Evolutionary conservation across 805 yeast genomes (phyloP).

Genomic region (Candida yuanshanica): DNA sequence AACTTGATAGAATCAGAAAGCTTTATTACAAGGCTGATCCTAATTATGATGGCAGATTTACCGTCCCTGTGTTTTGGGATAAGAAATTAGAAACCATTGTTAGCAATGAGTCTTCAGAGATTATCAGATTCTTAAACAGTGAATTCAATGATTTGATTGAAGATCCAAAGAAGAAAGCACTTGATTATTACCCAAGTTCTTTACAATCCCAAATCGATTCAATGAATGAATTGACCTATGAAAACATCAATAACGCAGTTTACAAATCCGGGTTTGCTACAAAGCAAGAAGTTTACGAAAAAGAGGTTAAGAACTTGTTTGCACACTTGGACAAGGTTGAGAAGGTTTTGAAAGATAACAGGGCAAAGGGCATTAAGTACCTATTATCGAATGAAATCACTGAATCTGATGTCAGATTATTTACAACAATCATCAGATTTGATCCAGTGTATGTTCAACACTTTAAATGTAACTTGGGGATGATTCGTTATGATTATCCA

Average conservation of each 20-base stretch:
- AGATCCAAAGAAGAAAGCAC: slow-evolving; percentile 38
- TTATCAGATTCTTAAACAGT: slow-evolving; percentile 75
- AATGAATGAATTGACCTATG: slow-evolving; percentile 76
- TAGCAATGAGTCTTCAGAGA: slow-evolving; percentile 86
- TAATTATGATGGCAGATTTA: slow-evolving; percentile 73
- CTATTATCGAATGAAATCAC: slow-evolving; percentile 65
- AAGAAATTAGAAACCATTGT: slow-evolving; percentile 77
- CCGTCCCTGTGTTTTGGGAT: slow-evolving; percentile 95
- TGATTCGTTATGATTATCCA: slow-evolving; percentile 78
- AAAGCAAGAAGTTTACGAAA: slow-evolving; percentile 74
- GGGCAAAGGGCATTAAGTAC: slow-evolving; percentile 29
- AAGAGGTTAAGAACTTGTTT: slow-evolving; percentile 59
- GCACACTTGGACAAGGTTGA: slow-evolving; percentile 67
- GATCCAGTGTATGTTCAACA: slow-evolving; percentile 94
- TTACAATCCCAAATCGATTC: slow-evolving; percentile 61
- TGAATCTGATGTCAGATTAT: slow-evolving; percentile 87
- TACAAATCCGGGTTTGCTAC: slow-evolving; percentile 91
- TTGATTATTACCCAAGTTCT: slow-evolving; percentile 59
- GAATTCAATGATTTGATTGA: slow-evolving; percentile 58
- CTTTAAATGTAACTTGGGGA: slow-evolving; percentile 85
- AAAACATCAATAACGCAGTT: slow-evolving; percentile 85
- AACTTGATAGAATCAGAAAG: slow-evolving; percentile 55
- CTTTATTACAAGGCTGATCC: slow-evolving; percentile 72
- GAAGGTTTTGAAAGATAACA: slow-evolving; percentile 41
- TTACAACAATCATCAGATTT: slow-evolving; percentile 82